These are phyloP conservation scores for Pestalotiopsis sp. DNA, from an alignment of 2,329 filamentous ascomycete species.

Conservation along the genomic window DNA sequence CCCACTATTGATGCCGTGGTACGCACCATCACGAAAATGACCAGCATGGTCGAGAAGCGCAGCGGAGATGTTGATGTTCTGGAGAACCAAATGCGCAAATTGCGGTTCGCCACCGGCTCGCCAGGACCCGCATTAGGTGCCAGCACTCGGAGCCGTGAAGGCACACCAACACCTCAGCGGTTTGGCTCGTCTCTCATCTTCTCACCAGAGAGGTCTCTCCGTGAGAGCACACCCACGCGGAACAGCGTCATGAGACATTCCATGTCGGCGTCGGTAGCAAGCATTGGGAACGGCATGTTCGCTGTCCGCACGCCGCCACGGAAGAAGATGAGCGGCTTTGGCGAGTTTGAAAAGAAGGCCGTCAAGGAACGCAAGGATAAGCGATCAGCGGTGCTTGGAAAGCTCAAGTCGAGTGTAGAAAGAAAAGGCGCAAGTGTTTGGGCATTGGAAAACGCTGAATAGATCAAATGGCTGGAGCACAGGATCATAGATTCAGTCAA, in stretches of 20 bases:
- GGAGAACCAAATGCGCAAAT: constrained; percentile 80
- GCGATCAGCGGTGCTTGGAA: constrained; percentile 54
- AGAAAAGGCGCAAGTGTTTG: constrained; percentile 52
- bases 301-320: constrained; percentile 48
- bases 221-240: constrained; percentile 41
- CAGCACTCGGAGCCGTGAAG: constrained; percentile 44
- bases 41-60: constrained; percentile 86
- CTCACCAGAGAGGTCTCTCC: constrained; percentile 40
- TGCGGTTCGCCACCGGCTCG: constrained; percentile 52
- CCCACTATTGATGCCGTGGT: constrained; percentile 92
- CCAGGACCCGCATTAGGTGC: constrained; percentile 41
- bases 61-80: constrained; percentile 89
- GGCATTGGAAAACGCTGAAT: constrained; percentile 50
- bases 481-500: background rate
- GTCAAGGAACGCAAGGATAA: constrained; percentile 57
- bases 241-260: constrained; percentile 43
- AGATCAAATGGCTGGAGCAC: background rate
- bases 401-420: constrained; percentile 52
- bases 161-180: constrained; percentile 43
- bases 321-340: constrained; percentile 66
- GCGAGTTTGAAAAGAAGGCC: constrained; percentile 58
- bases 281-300: constrained; percentile 31
- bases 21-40: constrained; percentile 92
- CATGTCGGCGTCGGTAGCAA: constrained; percentile 44
- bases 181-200: constrained; percentile 28